Base-by-base conservation (phyloP, 1,284 basidiomycete species). In the Coniferiporia sulphurascens region DNA sequence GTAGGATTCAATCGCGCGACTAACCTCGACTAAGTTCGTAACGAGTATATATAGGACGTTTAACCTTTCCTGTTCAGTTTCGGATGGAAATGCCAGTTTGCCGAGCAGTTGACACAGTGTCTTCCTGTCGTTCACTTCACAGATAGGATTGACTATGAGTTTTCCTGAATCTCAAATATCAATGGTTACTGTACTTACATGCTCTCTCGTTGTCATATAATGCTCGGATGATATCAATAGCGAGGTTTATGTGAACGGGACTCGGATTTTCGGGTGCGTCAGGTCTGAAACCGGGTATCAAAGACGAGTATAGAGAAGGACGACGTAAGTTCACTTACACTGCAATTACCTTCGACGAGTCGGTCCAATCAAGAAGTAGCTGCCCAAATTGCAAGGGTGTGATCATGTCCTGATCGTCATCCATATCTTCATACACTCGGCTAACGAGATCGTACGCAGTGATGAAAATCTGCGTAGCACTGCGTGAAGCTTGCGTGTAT, bases 331-430 rank as follows among this genome's bases (percentile, higher is more conserved):
- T 22, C 27, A 50, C 55, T 10, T 50, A 56, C 55, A 50, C 19
- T 36, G 48, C 50, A 19, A 59, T 53, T 13, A 56, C 57, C 36
- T 62, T 62, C 13, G 57, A 38, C 5, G 61, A 34, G 43, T 62
- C 58, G 2, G 61, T 59, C 61, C 61, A 62, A 45, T 62, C 61
- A 32, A 59, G 19, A 5, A 62, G 48, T 8, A 59, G 49, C 34
- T 62, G 61, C 12, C 61, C 61, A 44, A 62, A 56, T 38, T 62
- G 61, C 17, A 59, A 48, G 5, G 61, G 53, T 2, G 61, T 43
- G 53, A 62, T 59, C 61, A 62, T 62, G 12, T 44, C 52, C 44
- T 62, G 61, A n/a, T 62, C 61, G 32, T 62, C 61, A 15, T 62
- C 61, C 15, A 62, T 43, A 5, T 59, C 58, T 21, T 62, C 61